phyloP scores from a whole-genome alignment of 1,139 yeast species.

The Debaryomyces sp. region DNA sequence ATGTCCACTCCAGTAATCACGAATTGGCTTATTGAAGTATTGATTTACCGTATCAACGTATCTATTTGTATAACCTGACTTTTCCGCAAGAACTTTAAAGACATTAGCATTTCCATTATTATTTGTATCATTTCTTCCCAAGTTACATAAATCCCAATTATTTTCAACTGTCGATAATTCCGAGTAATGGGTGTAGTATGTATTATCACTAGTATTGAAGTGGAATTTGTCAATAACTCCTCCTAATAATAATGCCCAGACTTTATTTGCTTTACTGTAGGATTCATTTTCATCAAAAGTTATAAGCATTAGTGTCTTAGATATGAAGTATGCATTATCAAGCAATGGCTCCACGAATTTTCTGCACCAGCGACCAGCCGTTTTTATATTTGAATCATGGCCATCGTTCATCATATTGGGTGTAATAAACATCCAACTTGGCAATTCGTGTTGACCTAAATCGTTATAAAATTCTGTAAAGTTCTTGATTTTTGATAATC shows the following conservation, averaged over 20 bases:
- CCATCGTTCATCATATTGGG: constrained; percentile 56
- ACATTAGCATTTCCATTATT: constrained; percentile 36
- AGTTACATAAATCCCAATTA: constrained; percentile 47
- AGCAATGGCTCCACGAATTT: constrained; percentile 43
- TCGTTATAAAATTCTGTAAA: constrained; percentile 44
- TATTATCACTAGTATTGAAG: constrained; percentile 42
- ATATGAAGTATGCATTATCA: constrained; percentile 44
- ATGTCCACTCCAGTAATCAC: constrained; percentile 34
- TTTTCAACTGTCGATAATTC: constrained; percentile 47
- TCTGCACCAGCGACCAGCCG: constrained; percentile 47
- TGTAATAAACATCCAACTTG: constrained; percentile 52
- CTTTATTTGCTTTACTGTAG: constrained; percentile 41
- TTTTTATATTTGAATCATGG: constrained; percentile 44
- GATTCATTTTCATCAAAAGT: constrained; percentile 52
- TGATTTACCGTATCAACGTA: constrained; percentile 36
- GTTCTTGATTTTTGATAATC: constrained; percentile 45
- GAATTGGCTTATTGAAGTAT: constrained; percentile 42
- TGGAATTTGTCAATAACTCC: constrained; percentile 43
- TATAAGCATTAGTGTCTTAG: constrained; percentile 42
- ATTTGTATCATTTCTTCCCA: constrained; percentile 35
- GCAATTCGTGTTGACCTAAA: constrained; percentile 36
- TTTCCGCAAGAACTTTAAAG: constrained; percentile 39
- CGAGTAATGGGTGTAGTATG: constrained; percentile 53
- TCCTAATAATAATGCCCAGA: constrained; percentile 43
- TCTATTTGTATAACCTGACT: constrained; percentile 31